Evolutionary conservation across 768 basidiomycete genomes (phyloP).

Genomic region (Phanerodontia chrysosporium): DNA sequence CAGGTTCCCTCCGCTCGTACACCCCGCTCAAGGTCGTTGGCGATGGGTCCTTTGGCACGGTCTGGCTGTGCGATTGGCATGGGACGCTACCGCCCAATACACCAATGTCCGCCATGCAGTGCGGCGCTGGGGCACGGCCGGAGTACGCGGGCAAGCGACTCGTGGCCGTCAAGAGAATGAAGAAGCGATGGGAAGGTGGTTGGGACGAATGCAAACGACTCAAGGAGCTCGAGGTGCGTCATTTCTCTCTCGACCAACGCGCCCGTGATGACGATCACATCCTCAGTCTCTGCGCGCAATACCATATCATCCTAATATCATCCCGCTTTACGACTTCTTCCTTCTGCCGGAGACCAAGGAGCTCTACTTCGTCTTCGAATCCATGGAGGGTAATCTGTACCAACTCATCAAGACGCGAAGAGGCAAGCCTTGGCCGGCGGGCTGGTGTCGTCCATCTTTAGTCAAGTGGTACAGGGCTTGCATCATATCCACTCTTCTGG

Average conservation of each 20-base stretch:
- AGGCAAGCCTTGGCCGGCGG: constrained; percentile 96
- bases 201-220: constrained; percentile 96
- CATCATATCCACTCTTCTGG: constrained; percentile 89
- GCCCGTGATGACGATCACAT: not conserved
- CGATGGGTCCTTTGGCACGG: constrained; percentile 97
- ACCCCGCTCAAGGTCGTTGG: constrained; percentile 95
- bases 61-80: constrained; percentile 99
- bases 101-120: constrained; percentile 91
- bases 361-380: constrained; percentile 99
- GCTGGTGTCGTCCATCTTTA: constrained; percentile 91
- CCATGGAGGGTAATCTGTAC: constrained; percentile 99
- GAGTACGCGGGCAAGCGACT: constrained; percentile 94
- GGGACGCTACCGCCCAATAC: constrained; percentile 89
- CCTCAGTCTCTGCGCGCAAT: constrained; percentile 88
- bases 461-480: constrained; percentile 85
- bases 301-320: constrained; percentile 93
- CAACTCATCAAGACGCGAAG: constrained; percentile 97
- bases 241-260: constrained; percentile 7
- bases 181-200: constrained; percentile 94
- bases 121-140: constrained; percentile 84
- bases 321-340: constrained; percentile 98
- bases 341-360: constrained; percentile 94
- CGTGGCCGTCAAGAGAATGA: constrained; percentile 98
- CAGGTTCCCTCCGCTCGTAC: constrained; percentile 84
- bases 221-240: constrained; percentile 89